Percentiles rank a stretch among this genome's conserved stretches.
Conservation (phyloP, 345 rosid genomes). For the Adansonia digitata region DNA sequence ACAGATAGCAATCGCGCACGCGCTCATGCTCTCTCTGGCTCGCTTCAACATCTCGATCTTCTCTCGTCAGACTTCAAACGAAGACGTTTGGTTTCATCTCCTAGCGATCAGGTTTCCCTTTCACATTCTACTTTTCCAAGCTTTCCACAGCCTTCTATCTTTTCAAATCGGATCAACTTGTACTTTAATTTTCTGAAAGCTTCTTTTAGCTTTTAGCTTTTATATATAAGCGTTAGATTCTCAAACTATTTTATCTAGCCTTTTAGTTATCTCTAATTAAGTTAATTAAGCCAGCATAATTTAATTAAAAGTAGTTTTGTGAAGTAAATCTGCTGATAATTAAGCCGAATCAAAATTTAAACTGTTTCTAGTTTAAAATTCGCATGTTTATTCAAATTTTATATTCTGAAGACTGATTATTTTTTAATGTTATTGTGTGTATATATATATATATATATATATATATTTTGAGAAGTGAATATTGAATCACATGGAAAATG, state of each 20-base stretch:
- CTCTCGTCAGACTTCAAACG: background rate
- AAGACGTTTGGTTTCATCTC: background rate
- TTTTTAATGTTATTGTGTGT: background rate
- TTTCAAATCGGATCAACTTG: background rate
- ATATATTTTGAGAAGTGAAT: constrained; percentile 2
- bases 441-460: too few relatives aligned
- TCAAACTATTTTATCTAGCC: background rate
- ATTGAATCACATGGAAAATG: constrained; percentile 9
- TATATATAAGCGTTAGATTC: background rate
- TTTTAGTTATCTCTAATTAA: too few relatives aligned
- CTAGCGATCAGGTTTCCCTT: constrained; percentile 1
- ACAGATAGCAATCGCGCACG: background rate
- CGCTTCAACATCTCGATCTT: background rate
- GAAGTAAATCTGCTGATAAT: background rate
- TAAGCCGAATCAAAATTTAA: background rate
- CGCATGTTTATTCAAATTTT: background rate
- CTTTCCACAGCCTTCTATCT: background rate
- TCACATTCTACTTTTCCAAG: background rate
- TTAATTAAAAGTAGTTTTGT: background rate
- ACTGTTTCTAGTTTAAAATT: background rate
- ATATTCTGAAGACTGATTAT: background rate
- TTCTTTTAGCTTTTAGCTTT: background rate
- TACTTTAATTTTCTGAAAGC: background rate
- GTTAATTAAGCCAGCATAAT: background rate
- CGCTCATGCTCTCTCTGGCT: background rate